Percentiles rank a stretch among this genome's conserved stretches.
These are phyloP conservation scores for Vigna reflexopilosa DNA, from an alignment of 306 rosid genomes.

Conservation along the genomic window DNA sequence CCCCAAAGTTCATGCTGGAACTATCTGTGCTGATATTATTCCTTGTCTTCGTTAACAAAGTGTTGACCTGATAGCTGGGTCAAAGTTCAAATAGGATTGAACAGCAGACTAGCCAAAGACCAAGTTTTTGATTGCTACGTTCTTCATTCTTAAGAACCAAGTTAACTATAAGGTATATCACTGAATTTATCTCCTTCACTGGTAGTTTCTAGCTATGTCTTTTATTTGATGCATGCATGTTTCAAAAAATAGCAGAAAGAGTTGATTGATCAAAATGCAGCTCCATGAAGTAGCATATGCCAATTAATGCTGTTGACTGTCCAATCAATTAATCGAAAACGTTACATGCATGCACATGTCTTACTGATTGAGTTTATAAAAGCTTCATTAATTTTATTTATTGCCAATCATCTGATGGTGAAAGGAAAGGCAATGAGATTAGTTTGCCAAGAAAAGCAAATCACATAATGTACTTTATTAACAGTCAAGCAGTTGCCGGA, in stretches of 20 bases:
- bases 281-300: background rate
- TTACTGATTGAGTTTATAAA: constrained; percentile 16
- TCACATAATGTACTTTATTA: background rate
- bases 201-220: constrained; percentile 10
- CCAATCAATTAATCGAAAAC: constrained; percentile 1
- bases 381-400: background rate
- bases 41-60: constrained; percentile 51
- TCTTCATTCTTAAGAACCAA: constrained; percentile 37
- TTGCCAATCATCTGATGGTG: background rate
- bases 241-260: background rate
- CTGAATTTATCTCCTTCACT: constrained; percentile 18
- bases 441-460: constrained; percentile 34
- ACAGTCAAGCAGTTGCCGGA: constrained; percentile 24
- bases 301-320: constrained; percentile 10
- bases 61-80: constrained; percentile 44
- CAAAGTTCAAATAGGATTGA: constrained; percentile 40
- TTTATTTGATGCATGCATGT: background rate
- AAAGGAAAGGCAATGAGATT: constrained; percentile 17
- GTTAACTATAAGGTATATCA: constrained; percentile 45
- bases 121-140: constrained; percentile 45
- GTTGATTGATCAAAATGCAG: background rate
- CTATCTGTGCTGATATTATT: constrained; percentile 53
- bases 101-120: constrained; percentile 26
- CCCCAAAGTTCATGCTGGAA: constrained; percentile 51
- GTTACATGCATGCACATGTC: constrained; percentile 16